Base-by-base conservation (phyloP, 768 basidiomycete species). In the Thelephora ganbajun region DNA sequence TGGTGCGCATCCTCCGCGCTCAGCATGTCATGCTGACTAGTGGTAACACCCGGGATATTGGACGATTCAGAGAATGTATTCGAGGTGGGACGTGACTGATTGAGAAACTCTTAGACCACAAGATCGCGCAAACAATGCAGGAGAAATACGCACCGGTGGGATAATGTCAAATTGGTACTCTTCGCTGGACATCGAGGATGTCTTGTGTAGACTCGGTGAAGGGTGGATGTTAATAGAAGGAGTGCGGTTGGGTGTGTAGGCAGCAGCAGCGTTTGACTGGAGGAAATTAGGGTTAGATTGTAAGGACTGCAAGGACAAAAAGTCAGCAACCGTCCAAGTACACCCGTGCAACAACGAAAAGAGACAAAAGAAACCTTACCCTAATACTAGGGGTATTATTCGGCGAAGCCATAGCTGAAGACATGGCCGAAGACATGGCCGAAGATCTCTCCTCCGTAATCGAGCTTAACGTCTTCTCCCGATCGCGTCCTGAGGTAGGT, bases 381-480 rank as follows among this genome's bases (percentile, higher is more conserved):
- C 22, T 41, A 14, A 41, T 9, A 14, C 39, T 41, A 7, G 39
- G 39, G 22, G 16, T 16, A 41, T 41, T 30, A 30, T 30, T 30
- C 26, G 26, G 39, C 9, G 39, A 41, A 22, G 14, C 16, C 0
- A 44, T 43, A 11, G 55, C 53, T 2, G 55, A 55, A 2, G 55
- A 53, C 30, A 50, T 45, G 14, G 55, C 49, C 13, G 55, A 58
- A 1, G 55, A 53, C 30, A 50, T 45, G 14, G 55, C 49, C 13
- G 55, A 58, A 1, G 51, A 51, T 2, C 57, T 50, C 33, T 68
- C 66, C 42, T 68, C 66, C n/a, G 50, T 55, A 34, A 81, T 80
- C 5, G 63, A 68, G 53, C 72, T 76, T 55, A 80, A 66, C 3
- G 72, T 73, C 6, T 64, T 52, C 26, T 57, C 54, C 6, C 60